Conservation (phyloP, 2,329 filamentous ascomycete genomes). For the Fusarium abutilonis region DNA sequence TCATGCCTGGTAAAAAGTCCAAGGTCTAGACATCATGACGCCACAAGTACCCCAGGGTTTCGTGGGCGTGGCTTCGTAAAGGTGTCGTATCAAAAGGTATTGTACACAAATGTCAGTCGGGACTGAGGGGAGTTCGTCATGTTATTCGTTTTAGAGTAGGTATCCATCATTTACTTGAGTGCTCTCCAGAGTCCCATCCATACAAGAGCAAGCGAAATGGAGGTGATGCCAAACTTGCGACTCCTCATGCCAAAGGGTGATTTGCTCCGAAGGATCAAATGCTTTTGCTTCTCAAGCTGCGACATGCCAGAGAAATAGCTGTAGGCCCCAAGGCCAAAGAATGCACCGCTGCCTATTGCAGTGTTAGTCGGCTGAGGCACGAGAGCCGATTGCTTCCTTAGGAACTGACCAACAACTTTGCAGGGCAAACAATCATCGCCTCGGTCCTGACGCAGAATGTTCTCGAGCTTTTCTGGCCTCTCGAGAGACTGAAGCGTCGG, state of each 20-base stretch:
- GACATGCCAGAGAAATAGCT: constrained; percentile 79
- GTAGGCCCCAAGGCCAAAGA: constrained; percentile 79
- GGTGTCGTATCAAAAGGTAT: neutral
- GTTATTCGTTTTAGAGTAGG: neutral
- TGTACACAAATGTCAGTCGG: neutral
- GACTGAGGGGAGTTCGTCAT: constrained; percentile 23
- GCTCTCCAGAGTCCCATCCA: constrained; percentile 77
- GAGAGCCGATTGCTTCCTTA: constrained; percentile 7
- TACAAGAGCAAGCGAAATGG: constrained; percentile 73
- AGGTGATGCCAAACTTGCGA: constrained; percentile 72
- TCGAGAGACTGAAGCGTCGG: constrained; percentile 65
- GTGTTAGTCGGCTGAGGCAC: constrained; percentile 26
- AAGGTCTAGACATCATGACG: neutral
- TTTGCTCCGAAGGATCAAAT: constrained; percentile 73
- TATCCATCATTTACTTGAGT: constrained; percentile 52
- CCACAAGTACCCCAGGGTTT: neutral
- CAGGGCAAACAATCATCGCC: constrained; percentile 76
- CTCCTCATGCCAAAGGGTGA: constrained; percentile 78
- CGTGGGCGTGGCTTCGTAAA: neutral
- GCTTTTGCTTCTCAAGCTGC: constrained; percentile 73
- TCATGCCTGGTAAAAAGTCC: neutral
- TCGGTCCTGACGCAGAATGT: constrained; percentile 64
- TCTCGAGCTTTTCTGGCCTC: constrained; percentile 69
- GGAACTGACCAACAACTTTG: constrained; percentile 72
- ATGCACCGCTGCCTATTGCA: constrained; percentile 73